These are phyloP conservation scores for Bathelium albidoporum DNA, from an alignment of 495 filamentous ascomycete species.

Conservation along the genomic window DNA sequence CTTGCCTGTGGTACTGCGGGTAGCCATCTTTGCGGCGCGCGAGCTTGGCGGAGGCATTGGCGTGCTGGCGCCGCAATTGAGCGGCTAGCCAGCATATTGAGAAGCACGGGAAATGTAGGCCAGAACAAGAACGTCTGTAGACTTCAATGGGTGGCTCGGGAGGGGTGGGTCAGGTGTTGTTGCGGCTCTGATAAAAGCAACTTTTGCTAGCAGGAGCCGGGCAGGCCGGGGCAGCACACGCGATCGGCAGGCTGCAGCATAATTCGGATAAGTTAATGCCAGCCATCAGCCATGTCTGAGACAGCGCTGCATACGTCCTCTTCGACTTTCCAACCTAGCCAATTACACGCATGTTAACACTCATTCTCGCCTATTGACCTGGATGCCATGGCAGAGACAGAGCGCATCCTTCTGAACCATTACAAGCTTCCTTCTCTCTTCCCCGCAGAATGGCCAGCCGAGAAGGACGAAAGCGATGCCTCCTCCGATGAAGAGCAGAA, in stretches of 20 bases:
- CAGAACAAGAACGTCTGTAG: not conserved
- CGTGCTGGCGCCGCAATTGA: slow-evolving; percentile 45
- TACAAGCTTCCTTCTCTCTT: slow-evolving; percentile 75
- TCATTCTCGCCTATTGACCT: slow-evolving; percentile 21
- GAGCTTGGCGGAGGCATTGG: slow-evolving; percentile 45
- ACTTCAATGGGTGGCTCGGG: not conserved
- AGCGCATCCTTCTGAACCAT: slow-evolving; percentile 71
- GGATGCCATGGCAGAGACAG: slow-evolving; percentile 40
- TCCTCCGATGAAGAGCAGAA: slow-evolving; percentile 46
- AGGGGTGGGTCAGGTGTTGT: not conserved
- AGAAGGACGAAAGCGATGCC: slow-evolving; percentile 62
- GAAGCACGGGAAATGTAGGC: not conserved
- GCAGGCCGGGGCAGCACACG: no score
- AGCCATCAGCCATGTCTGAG: not conserved
- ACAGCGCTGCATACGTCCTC: not conserved
- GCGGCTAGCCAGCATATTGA: slow-evolving; percentile 51
- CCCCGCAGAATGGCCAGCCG: slow-evolving; percentile 76
- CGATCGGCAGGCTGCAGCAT: not conserved
- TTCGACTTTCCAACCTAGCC: not conserved
- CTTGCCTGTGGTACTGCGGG: slow-evolving; percentile 45
- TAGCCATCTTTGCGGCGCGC: slow-evolving; percentile 38
- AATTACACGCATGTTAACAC: not conserved
- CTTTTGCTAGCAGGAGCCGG: not conserved
- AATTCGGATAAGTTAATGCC: not conserved
- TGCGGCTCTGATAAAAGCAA: not conserved